These are phyloP conservation scores for Boletus sensibilis DNA, from an alignment of 768 basidiomycete genomes.

Conservation along the genomic window DNA sequence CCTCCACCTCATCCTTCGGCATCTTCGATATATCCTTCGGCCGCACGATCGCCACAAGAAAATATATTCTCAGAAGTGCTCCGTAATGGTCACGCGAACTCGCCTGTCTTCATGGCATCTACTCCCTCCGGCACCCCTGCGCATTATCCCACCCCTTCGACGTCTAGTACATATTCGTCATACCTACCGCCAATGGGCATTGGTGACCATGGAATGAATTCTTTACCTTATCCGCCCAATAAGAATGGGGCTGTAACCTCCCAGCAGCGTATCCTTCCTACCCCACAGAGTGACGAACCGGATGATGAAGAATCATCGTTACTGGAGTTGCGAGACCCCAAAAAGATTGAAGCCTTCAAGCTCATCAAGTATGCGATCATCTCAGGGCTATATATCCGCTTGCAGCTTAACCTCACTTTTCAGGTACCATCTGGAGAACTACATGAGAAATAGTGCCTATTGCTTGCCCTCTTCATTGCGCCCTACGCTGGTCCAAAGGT, in stretches of 20 bases:
- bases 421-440: constrained; percentile 92
- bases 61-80: constrained; percentile 63
- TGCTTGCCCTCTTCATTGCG: constrained; percentile 85
- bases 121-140: constrained; percentile 40
- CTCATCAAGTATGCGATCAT: constrained; percentile 61
- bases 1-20: constrained; percentile 33
- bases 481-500: constrained; percentile 87
- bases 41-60: constrained; percentile 45
- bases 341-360: constrained; percentile 77
- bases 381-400: not conserved
- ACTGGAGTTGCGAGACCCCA: constrained; percentile 50
- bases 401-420: not conserved
- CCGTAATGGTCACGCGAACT: constrained; percentile 46
- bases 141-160: constrained; percentile 44
- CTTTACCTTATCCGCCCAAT: constrained; percentile 48
- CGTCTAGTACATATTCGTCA: constrained; percentile 33
- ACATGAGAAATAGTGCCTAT: constrained; percentile 80
- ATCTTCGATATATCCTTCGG: constrained; percentile 45
- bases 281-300: constrained; percentile 41
- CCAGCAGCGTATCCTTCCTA: constrained; percentile 26
- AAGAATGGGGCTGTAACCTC: constrained; percentile 25
- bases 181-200: constrained; percentile 62
- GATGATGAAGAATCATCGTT: constrained; percentile 51
- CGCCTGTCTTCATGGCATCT: constrained; percentile 62
- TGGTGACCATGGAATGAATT: constrained; percentile 50